Percentiles rank a stretch among this genome's conserved stretches.
Evolutionary conservation across 2,329 filamentous ascomycete species (phyloP).

Genomic region (Penicillium aurantiogriseum): DNA sequence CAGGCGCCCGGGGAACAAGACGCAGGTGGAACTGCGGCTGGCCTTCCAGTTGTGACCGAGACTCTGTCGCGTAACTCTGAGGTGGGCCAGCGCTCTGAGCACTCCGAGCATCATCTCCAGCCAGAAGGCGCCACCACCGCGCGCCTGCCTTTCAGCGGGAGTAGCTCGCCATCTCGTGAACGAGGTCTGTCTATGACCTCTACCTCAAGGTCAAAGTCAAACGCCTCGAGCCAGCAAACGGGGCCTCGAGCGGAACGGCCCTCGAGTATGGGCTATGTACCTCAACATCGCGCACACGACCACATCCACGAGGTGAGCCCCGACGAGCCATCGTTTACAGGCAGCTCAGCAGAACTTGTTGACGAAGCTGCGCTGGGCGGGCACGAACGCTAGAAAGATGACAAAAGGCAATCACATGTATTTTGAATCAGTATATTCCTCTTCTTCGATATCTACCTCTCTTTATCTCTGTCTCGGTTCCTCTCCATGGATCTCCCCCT

Average conservation of each 20-base stretch:
- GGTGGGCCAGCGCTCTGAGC: conserved; percentile 10
- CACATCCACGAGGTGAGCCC: conserved; percentile 47
- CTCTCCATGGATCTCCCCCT: neutral
- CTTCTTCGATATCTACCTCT: conserved; percentile 7
- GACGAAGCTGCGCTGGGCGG: conserved; percentile 30
- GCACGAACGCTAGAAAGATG: conserved; percentile 9
- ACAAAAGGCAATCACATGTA: neutral
- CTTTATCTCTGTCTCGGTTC: neutral
- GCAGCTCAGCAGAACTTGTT: conserved; percentile 48
- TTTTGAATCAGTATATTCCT: conserved; percentile 5
- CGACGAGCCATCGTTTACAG: conserved; percentile 38
- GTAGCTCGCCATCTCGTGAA: conserved; percentile 37
- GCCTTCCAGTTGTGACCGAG: conserved; percentile 24
- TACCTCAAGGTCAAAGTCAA: conserved; percentile 34
- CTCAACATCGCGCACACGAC: conserved; percentile 49
- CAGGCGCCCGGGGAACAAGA: conserved; percentile 34
- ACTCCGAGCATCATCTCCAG: conserved; percentile 23
- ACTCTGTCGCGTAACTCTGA: conserved; percentile 15
- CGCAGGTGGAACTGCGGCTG: conserved; percentile 9
- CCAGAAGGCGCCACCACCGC: conserved; percentile 28
- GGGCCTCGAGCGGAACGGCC: conserved; percentile 39
- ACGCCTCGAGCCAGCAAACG: conserved; percentile 34
- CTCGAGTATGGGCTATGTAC: conserved; percentile 52
- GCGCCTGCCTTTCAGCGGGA: conserved; percentile 45
- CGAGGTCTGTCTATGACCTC: conserved; percentile 40